These are phyloP conservation scores for Dacryopinax spathularia DNA, from an alignment of 768 basidiomycete species.

Conservation along the genomic window DNA sequence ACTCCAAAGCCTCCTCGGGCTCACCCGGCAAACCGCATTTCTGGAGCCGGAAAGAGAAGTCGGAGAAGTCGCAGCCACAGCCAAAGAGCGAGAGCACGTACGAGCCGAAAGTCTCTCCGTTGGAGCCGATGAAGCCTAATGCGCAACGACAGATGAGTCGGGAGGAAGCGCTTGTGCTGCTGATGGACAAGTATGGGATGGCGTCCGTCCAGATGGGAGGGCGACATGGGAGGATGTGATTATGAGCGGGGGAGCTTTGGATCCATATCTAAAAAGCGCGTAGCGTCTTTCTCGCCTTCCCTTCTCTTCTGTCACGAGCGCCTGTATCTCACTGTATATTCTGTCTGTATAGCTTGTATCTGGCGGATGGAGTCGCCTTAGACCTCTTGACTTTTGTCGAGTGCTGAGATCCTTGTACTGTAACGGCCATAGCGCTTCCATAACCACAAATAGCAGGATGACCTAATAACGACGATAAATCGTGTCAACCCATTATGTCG, in stretches of 20 bases:
- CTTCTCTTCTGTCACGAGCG: too few species aligned
- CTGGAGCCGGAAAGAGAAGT: not conserved
- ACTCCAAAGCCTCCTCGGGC: not conserved
- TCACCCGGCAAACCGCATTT: not conserved
- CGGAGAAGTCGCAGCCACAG: not conserved
- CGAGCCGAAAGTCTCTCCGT: not conserved
- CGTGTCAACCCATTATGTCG: too few species aligned
- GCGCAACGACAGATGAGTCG: not conserved
- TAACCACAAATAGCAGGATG: too few species aligned
- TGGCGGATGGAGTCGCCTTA: too few species aligned
- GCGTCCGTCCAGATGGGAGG: not conserved
- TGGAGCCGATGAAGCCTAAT: not conserved
- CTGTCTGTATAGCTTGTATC: too few species aligned
- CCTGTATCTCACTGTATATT: too few species aligned
- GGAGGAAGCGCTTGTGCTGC: not conserved
- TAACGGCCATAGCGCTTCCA: too few species aligned
- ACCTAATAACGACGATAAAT: too few species aligned
- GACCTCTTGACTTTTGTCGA: too few species aligned
- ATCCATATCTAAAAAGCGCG: too few species aligned
- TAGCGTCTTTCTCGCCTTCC: too few species aligned
- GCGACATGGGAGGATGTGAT: not conserved
- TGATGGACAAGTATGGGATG: conserved; percentile 3
- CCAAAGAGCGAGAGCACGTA: not conserved
- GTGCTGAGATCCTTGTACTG: too few species aligned
- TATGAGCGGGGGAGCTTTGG: not conserved